Base-by-base conservation (phyloP, 169 alveolate species). In the Eimeria necatrix region DNA sequence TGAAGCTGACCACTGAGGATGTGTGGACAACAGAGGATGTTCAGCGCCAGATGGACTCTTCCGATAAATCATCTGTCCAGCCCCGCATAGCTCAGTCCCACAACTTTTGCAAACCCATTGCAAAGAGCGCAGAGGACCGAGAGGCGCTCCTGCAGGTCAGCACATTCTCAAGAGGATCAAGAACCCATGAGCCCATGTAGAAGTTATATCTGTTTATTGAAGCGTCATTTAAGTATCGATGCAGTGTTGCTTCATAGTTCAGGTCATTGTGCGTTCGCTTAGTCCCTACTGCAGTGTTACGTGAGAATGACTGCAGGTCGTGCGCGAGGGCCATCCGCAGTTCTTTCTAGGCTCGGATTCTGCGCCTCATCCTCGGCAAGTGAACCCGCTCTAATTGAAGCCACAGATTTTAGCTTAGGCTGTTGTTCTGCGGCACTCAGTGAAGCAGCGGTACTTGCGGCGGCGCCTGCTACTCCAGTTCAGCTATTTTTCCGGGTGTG, bases 341-440 rank as follows among this genome's bases (percentile, higher is more conserved):
- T 95, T 95, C 53, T 95, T 95, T 26, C 95, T 95, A 46, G 97
- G 97, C 49, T 93, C 96, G 53, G 97, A 95, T 32, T 95, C 97
- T 2, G 97, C 97, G 49, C 97, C 97, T 26, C 97, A 95, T 76
- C 94, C 94, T 52, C 59, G 84, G 94, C 41, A 32, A 32, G 41
- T 32, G 41, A 32, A 32, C 2, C 41, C 41, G 41, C 41, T 32
- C 41, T 32, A 32, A 32, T 32, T 32, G 41, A 32, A 0, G 41
- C 41, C 41, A 32, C 41, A 32, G 41, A 32, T 32, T 32, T 32
- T 32, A 32, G 41, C 41, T 32, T 32, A 32, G 41, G 41, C 41
- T 32, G 41, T 32, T 32, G 41, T 32, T 32, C 41, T 32, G 41
- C 41, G 41, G 3, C 41, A 32, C 41, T 32, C 41, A 32, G 41